Percentiles rank a stretch among this genome's conserved stretches.
These are phyloP conservation scores for Rhodotorula sphaerocarpa DNA, from an alignment of 768 basidiomycete species.

Conservation along the genomic window DNA sequence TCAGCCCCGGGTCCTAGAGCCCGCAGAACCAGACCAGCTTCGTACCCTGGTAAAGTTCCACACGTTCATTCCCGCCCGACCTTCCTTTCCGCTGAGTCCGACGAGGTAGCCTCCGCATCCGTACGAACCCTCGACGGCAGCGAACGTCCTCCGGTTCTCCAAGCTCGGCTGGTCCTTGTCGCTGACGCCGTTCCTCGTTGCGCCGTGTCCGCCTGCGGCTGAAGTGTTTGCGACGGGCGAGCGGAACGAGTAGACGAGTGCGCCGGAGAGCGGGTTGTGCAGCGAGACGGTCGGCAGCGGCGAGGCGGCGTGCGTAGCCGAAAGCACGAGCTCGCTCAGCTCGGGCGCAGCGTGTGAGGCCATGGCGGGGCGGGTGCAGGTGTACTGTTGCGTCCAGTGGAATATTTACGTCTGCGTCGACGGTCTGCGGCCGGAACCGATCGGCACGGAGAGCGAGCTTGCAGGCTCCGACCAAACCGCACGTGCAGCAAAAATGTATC, in stretches of 20 bases:
- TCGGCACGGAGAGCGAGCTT: too few species aligned
- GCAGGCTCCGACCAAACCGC: too few species aligned
- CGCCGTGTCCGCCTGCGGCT: conserved; percentile 2
- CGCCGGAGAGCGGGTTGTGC: conserved; percentile 30
- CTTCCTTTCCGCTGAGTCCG: conserved; percentile 66
- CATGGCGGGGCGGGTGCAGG: too few species aligned
- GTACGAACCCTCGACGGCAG: conserved; percentile 58
- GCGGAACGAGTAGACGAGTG: conserved; percentile 30
- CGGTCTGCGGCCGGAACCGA: too few species aligned
- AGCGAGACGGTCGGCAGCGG: conserved; percentile 27
- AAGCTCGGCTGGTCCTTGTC: conserved; percentile 1
- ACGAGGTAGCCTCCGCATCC: conserved; percentile 69
- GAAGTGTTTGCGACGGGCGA: conserved; percentile 11
- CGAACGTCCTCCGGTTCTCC: conserved; percentile 44
- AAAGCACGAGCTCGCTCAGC: conserved; percentile 31
- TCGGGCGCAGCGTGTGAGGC: neutral
- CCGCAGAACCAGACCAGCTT: too few species aligned
- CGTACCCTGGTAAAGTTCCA: conserved; percentile 87
- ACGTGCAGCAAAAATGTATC: too few species aligned
- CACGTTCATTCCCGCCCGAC: conserved; percentile 78
- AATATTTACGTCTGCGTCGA: too few species aligned
- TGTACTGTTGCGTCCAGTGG: too few species aligned
- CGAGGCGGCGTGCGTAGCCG: conserved; percentile 12
- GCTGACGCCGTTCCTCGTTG: neutral
- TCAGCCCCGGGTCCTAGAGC: too few species aligned